Base-by-base conservation (phyloP, 2,329 filamentous ascomycete genomes). In the Aureobasidium leucospermi region DNA sequence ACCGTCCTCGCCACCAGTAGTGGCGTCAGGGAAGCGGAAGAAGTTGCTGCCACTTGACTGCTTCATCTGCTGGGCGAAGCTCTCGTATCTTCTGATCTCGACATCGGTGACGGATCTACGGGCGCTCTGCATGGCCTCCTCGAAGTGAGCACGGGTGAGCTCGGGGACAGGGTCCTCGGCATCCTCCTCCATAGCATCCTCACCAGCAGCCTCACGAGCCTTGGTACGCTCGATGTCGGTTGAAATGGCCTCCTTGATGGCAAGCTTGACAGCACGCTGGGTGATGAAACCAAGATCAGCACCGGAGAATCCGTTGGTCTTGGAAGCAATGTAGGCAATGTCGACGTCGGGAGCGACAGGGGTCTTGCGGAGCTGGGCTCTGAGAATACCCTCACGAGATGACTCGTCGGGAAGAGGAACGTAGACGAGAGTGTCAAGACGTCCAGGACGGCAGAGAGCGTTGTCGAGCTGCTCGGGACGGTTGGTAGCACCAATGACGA, bases 31-130 rank as follows among this genome's bases (percentile, higher is more conserved):
- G 86, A 99, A 99, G 77, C 95, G 92, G 89, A 99, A 99, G 84
- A 94, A 96, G 68, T 70, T 70, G 61, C 90, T 91, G 70, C 92
- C 93, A 41, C 92, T 92, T 62, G 90, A 86, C 74, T 96, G 96
- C 89, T 99, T 99, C 91, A 99, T 95, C 75, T 93, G 93, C 79
- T 97, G 93, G 42, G 93, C 89, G 70, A 99, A 99, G 4, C 94
- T 93, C 82, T 99, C 94, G 78, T 99, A 99, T 63, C 93, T 88
- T 71, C 94, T 89, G 69, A 99, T 96, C 82, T 99, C 94, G 23
- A 97, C 93, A 67, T 99, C 94, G 60, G 85, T 92, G 67, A 99
- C 94, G 31, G 94, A 97, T 73, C 89, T 86, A 75, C 94, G 88
- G 64, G 94, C 94, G 75, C 88, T 87, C 75, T 89, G 86, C 94